phyloP scores from a whole-genome alignment of 177 flowering plant genomes.

The Vitis hybrid region DNA sequence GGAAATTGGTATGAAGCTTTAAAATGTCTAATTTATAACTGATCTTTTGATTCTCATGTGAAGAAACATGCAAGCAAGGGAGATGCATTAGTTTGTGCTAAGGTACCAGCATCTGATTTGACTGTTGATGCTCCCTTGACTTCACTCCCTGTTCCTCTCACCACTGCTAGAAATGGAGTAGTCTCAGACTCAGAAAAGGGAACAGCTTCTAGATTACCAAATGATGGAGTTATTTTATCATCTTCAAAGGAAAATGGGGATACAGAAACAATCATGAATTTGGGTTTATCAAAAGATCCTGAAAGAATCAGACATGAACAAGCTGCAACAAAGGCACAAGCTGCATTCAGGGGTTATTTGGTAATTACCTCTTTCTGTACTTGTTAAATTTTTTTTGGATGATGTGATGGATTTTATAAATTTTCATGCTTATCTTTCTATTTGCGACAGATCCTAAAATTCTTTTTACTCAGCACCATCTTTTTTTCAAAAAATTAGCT shows the following conservation, averaged over 20 bases:
- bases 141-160: constrained; percentile 21
- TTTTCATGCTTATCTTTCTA: not conserved
- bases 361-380: constrained; percentile 38
- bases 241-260: constrained; percentile 29
- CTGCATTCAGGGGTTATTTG: constrained; percentile 88
- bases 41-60: constrained; percentile 8
- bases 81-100: constrained; percentile 41
- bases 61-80: constrained; percentile 51
- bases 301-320: constrained; percentile 41
- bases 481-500: no score
- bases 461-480: no score
- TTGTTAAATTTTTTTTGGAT: not conserved
- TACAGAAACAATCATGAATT: constrained; percentile 6
- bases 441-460: not conserved
- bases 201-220: constrained; percentile 24
- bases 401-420: no score
- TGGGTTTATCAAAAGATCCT: constrained; percentile 28
- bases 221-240: constrained; percentile 17
- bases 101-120: constrained; percentile 34
- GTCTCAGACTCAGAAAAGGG: constrained; percentile 26
- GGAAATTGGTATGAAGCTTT: no score
- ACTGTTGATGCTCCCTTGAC: constrained; percentile 28
- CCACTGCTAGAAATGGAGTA: constrained; percentile 25
- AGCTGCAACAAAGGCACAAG: constrained; percentile 79
- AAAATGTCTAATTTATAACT: constrained; percentile 1